Base-by-base conservation (phyloP, 495 filamentous ascomycete species). In the Corynascus novoguineensis region DNA sequence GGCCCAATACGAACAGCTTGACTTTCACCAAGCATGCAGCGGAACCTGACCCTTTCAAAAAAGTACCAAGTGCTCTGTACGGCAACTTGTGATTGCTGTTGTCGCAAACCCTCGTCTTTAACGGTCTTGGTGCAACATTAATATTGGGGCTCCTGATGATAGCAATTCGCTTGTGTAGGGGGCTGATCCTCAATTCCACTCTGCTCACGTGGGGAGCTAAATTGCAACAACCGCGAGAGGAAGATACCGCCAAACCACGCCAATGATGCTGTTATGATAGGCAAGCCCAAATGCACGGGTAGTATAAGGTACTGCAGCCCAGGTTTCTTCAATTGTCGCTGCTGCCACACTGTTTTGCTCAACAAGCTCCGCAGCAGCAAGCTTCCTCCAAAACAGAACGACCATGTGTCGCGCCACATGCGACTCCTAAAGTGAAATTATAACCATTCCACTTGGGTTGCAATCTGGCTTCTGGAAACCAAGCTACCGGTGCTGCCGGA, bases 151-250 rank as follows among this genome's bases (percentile, higher is more conserved):
- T n/a, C n/a, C n/a, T n/a, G n/a, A n/a, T n/a, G n/a, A 24, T 12
- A 17, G n/a, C 37, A 51, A 31, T 21, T 31, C 49, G 34, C 35
- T 52, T 52, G 49, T 15, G 35, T 24, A 42, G 50, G 28, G n/a
- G 28, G 41, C 10, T 10, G 40, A 15, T 32, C 57, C 57, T 49
- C 37, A 25, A 24, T n/a, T 29, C 50, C 35, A 38, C 44, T n/a
- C 44, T 28, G 12, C 25, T 54, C 58, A 46, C 52, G 58, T 55
- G 58, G 58, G 22, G 5, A 31, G 32, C n/a, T 22, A 60, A 60
- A 60, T 55, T 50, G 49, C 57, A 34, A 53, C 15, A 22, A 27
- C 28, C n/a, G 17, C 31, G n/a, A 21, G 35, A 24, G 37, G 24
- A 22, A 50, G 53, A 40, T 22, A 15, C 35, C 12, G 24, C 45